Evolutionary conservation across 2,329 filamentous ascomycete genomes (phyloP).

Genomic region (Cryphonectria japonica): DNA sequence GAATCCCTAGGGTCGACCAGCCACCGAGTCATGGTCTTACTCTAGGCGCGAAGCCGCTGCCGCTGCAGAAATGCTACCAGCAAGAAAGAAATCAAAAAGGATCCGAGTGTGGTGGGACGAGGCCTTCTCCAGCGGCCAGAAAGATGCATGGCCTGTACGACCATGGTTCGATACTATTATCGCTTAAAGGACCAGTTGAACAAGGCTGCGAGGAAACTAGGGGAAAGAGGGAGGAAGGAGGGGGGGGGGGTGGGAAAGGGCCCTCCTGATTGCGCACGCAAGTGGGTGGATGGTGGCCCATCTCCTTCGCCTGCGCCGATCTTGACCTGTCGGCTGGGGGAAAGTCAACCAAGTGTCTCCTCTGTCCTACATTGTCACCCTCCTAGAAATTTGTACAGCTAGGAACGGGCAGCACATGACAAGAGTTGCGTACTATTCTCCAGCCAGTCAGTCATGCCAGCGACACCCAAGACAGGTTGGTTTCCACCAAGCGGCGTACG

Average conservation of each 20-base stretch:
- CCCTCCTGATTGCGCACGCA: slow-evolving; percentile 2
- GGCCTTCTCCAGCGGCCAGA: neutral
- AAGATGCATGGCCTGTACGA: neutral
- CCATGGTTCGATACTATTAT: neutral
- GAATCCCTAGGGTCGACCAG: neutral
- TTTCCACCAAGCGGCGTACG: neutral
- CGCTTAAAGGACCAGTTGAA: neutral
- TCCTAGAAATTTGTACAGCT: neutral
- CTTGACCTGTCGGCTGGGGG: neutral
- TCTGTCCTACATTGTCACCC: neutral
- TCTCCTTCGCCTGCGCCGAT: neutral
- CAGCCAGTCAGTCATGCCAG: neutral
- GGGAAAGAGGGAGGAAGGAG: neutral
- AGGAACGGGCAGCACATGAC: neutral
- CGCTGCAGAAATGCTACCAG: neutral
- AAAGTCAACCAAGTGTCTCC: neutral
- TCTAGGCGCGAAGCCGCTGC: neutral
- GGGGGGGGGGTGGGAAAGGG: neutral
- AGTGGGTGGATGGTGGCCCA: neutral
- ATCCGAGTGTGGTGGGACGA: neutral
- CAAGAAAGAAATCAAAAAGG: neutral
- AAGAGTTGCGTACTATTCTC: neutral
- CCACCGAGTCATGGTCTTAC: neutral
- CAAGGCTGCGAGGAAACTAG: neutral
- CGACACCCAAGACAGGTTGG: neutral